Percentiles rank a stretch among this genome's conserved stretches.
phyloP scores from a whole-genome alignment of 441 rosid species.

The Theobroma grandiflorum region DNA sequence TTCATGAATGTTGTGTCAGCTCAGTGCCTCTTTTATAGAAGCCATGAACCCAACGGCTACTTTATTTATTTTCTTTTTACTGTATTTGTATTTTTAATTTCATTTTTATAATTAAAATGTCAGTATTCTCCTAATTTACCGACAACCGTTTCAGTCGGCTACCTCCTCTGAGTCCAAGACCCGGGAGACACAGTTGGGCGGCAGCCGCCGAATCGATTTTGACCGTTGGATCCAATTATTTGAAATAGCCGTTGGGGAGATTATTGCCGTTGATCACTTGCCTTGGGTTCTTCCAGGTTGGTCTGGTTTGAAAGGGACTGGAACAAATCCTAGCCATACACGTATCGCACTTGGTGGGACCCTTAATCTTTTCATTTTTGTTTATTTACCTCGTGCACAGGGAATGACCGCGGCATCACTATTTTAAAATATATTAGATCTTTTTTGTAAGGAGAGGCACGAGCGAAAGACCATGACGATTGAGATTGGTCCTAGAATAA shows the following conservation, averaged over 20 bases:
- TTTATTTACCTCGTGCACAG: slow-evolving; percentile 38
- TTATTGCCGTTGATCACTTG: slow-evolving; percentile 52
- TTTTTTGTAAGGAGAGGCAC: not conserved
- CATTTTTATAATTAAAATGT: slow-evolving; percentile 11
- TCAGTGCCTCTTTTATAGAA: slow-evolving; percentile 41
- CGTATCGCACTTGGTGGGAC: slow-evolving; percentile 36
- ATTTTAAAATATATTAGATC: not conserved
- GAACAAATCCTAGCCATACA: slow-evolving; percentile 58
- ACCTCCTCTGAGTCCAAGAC: slow-evolving; percentile 40
- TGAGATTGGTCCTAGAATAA: slow-evolving; percentile 17
- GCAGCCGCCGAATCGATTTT: slow-evolving; percentile 65
- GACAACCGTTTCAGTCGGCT: slow-evolving; percentile 63
- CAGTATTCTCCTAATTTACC: slow-evolving; percentile 41
- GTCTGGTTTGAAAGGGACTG: slow-evolving; percentile 24
- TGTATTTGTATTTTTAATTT: not conserved
- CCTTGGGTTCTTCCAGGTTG: slow-evolving; percentile 38
- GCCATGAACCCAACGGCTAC: slow-evolving; percentile 49
- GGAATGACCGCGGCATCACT: slow-evolving; percentile 36
- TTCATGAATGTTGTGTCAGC: slow-evolving; percentile 5
- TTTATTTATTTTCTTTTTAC: slow-evolving; percentile 28
- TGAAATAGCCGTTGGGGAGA: slow-evolving; percentile 53
- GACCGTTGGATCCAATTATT: slow-evolving; percentile 57
- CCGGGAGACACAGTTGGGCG: slow-evolving; percentile 64
- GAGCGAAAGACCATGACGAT: not conserved
- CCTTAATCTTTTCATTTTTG: not conserved